Base-by-base conservation (phyloP, 2,329 filamentous ascomycete species). In the Clarireedia homoeocarpa region DNA sequence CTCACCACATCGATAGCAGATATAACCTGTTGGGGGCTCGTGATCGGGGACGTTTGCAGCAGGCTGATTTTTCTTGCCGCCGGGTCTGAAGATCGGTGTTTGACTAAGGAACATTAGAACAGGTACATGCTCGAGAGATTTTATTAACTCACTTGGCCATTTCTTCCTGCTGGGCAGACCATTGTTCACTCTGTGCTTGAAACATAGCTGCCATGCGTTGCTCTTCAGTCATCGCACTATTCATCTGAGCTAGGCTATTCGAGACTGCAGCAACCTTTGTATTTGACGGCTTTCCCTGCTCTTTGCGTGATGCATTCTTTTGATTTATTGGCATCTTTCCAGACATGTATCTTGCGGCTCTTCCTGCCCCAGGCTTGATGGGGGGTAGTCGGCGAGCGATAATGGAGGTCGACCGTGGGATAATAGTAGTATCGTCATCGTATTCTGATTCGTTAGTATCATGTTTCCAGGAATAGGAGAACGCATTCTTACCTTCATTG, bases 381-480 rank as follows among this genome's bases (percentile, higher is more conserved):
- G 94, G 89, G 3, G 94, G 94, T 61, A 94, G 79, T 59, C 94
- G 85, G 58, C 89, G 85, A 42, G 91, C 94, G 63, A 96, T 86
- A 56, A 99, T 91, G 0, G 91, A 95, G 2, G 91, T 96, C 17
- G 94, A 95, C 66, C 94, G 88, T 46, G 92, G 89, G 53, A 99
- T 96, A 65, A 96, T 91, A n/a, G 88, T 89, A 0, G 94, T 97
- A 70, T 99, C 94, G 76, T 99, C 94, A 65, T 96, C 89, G 69
- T 97, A 97, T 74, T 95, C 94, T 96, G 67, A 54, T 6, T 24
- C 46, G 27, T 54, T 61, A 75, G 67, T 72, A 69, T 66, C 59
- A 58, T 15, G 23, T 52, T 47, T 39, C n/a, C 34, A 46, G 12
- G 6, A 6, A 23, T 23, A 20, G 39, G 49, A 14, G n/a, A 36